Conservation (phyloP, 1,284 basidiomycete genomes). For the Mycosarcoma maydis region DNA sequence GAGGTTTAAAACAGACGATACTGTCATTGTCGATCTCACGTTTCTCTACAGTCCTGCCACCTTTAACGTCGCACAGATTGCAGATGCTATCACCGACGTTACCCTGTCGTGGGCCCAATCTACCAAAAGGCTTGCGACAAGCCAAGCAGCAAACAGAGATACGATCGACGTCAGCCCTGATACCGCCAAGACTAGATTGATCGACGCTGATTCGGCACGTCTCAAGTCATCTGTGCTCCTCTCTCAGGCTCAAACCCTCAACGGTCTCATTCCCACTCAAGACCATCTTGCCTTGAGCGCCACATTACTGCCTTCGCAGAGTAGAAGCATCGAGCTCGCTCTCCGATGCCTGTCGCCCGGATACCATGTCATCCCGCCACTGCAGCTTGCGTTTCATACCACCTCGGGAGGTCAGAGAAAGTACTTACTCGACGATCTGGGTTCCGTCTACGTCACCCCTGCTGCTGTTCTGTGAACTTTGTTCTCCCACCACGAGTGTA, state of each 20-base stretch:
- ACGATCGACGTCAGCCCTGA: constrained; percentile 8
- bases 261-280: constrained; percentile 15
- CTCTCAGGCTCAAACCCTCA: constrained; percentile 11
- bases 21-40: constrained; percentile 17
- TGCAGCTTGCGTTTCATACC: constrained; percentile 6
- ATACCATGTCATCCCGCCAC: constrained; percentile 12
- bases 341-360: constrained; percentile 27
- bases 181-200: constrained; percentile 3
- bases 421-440: constrained; percentile 15
- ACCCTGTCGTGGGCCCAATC: constrained; percentile 6
- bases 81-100: constrained; percentile 10
- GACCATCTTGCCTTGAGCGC: constrained; percentile 2
- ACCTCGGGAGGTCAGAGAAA: neutral
- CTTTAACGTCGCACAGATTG: neutral
- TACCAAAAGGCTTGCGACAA: neutral
- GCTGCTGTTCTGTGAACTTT: constrained; percentile 18
- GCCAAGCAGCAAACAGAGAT: constrained; percentile 5
- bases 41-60: constrained; percentile 9
- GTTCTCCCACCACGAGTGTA: neutral
- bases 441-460: constrained; percentile 16
- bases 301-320: constrained; percentile 7
- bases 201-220: constrained; percentile 24
- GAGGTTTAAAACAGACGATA: constrained; percentile 15
- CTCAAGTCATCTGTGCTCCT: constrained; percentile 7
- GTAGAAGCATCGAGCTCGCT: constrained; percentile 5